Conservation (phyloP, 1,284 basidiomycete species). For the Irpex sp. region DNA sequence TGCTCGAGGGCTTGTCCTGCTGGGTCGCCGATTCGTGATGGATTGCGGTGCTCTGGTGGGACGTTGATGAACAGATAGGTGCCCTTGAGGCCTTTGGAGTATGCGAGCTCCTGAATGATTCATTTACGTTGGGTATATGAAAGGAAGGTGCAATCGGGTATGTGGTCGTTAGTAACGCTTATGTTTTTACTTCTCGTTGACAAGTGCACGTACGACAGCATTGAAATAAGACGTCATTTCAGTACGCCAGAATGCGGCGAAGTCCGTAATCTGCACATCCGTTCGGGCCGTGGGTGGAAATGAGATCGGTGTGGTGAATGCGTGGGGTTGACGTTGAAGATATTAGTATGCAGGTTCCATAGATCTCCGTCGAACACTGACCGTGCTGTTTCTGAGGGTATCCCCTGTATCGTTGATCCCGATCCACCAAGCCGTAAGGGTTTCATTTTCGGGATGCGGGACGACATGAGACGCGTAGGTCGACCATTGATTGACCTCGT, state of each 20-base stretch:
- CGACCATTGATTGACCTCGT: conserved; percentile 46
- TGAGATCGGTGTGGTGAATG: neutral
- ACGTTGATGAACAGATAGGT: conserved; percentile 52
- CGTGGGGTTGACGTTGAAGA: neutral
- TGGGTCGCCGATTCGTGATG: conserved; percentile 28
- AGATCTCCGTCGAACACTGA: neutral
- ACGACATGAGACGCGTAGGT: conserved; percentile 38
- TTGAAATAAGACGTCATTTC: conserved; percentile 49
- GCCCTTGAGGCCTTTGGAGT: conserved; percentile 34
- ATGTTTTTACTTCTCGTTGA: neutral
- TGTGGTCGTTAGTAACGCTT: neutral
- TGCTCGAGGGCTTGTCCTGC: conserved; percentile 27
- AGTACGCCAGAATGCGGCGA: conserved; percentile 41
- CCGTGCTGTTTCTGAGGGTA: conserved; percentile 30
- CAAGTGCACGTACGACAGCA: conserved; percentile 37
- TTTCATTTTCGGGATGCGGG: conserved; percentile 37
- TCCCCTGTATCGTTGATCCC: conserved; percentile 56
- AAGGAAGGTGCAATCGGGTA: neutral
- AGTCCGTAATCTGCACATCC: conserved; percentile 38
- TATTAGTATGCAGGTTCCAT: neutral
- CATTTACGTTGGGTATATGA: neutral
- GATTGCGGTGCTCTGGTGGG: conserved; percentile 45
- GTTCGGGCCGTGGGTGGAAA: neutral
- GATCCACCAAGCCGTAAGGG: conserved; percentile 52
- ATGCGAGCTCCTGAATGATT: conserved; percentile 33